A percentile compares a stretch with the other conserved stretches of the same genome.
phyloP scores from a whole-genome alignment of 495 filamentous ascomycete species.

The Bacidia gigantensis region DNA sequence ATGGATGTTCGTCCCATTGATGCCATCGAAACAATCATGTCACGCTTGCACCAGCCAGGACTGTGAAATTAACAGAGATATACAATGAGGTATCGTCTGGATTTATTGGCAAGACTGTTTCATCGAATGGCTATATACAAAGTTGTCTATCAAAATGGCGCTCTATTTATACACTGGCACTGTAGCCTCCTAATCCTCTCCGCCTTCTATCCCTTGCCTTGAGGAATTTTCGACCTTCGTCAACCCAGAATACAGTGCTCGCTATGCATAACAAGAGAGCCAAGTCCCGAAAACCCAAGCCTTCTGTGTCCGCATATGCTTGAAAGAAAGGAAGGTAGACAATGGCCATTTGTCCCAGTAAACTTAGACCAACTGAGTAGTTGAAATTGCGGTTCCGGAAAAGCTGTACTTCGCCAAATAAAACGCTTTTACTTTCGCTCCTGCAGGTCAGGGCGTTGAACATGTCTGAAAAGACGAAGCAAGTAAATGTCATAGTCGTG shows the following conservation, averaged over 20 bases:
- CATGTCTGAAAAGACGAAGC: slow-evolving; percentile 98
- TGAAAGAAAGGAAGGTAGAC: slow-evolving; percentile 91
- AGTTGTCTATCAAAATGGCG: not conserved
- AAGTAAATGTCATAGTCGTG: slow-evolving; percentile 98
- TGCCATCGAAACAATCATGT: not conserved
- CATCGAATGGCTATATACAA: slow-evolving; percentile 11
- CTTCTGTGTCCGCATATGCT: slow-evolving; percentile 88
- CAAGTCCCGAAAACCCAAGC: slow-evolving; percentile 59
- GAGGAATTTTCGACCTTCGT: slow-evolving; percentile 74
- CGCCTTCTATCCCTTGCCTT: slow-evolving; percentile 21
- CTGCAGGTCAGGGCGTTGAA: slow-evolving; percentile 92
- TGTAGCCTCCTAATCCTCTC: slow-evolving; percentile 29
- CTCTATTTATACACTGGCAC: slow-evolving; percentile 30
- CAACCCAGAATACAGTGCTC: slow-evolving; percentile 86
- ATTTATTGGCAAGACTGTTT: not conserved
- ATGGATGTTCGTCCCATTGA: no score
- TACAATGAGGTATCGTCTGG: no score
- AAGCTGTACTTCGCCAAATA: slow-evolving; percentile 69
- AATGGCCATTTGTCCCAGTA: slow-evolving; percentile 75
- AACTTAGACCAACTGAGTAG: slow-evolving; percentile 71
- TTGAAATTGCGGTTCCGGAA: slow-evolving; percentile 91
- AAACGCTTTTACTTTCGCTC: slow-evolving; percentile 76
- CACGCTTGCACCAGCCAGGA: no score
- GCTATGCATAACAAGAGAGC: slow-evolving; percentile 55
- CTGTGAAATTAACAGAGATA: no score